Conservation (phyloP, 768 basidiomycete species). For the Leucosporidium scottii region DNA sequence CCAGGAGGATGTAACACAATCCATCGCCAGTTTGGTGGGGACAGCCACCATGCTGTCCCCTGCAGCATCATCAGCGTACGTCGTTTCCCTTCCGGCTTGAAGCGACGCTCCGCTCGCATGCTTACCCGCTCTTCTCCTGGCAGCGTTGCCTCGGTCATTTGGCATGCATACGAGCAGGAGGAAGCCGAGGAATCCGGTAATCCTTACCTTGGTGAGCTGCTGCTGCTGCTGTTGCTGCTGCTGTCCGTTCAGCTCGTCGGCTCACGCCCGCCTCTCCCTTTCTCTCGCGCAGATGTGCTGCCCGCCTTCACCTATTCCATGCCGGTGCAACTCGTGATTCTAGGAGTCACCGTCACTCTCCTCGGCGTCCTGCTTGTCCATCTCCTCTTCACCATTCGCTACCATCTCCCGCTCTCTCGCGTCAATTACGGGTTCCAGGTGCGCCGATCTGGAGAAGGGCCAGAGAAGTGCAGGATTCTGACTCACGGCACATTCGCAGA, state of each 20-base stretch:
- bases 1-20: no score
- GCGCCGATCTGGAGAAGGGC: neutral
- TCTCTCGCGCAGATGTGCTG: conserved; percentile 41
- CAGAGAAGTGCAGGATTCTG: neutral
- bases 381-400: conserved; percentile 88
- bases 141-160: no score
- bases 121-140: no score
- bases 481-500: neutral
- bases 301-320: conserved; percentile 80
- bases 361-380: conserved; percentile 79
- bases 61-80: no score
- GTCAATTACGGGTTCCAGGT: conserved; percentile 88
- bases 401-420: conserved; percentile 88
- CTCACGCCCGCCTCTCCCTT: neutral
- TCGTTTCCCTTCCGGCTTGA: no score
- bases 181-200: neutral
- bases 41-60: no score
- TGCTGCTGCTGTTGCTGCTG: neutral
- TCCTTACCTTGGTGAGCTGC: conserved; percentile 7
- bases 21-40: no score
- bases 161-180: no score
- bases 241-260: neutral
- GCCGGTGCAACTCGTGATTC: conserved; percentile 80
- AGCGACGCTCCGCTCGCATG: no score
- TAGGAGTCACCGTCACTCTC: conserved; percentile 76